Evolutionary conservation across 257 asterid genomes (phyloP).

Genomic region (Solanum corneliomulleri): DNA sequence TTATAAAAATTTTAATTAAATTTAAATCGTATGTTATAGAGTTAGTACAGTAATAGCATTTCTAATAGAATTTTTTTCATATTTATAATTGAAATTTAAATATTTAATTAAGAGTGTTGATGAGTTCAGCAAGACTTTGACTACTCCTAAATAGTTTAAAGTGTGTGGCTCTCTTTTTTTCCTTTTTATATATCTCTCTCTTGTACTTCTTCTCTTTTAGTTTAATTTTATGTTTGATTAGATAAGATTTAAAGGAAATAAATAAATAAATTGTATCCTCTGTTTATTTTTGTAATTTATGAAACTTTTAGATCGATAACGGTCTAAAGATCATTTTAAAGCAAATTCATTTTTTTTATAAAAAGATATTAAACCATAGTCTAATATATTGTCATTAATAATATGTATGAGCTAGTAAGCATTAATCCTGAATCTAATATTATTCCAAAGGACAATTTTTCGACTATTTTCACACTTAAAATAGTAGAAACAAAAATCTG

Average conservation of each 20-base stretch:
- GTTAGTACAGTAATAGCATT: fast-evolving
- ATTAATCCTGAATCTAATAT: no score
- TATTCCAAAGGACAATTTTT: background rate
- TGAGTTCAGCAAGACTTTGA: background rate
- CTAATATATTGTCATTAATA: no score
- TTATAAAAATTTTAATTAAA: no score
- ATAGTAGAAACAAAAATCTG: no score
- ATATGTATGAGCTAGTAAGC: background rate
- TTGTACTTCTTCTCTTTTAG: background rate
- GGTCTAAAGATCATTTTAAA: no score
- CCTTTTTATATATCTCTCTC: background rate
- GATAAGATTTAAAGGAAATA: background rate
- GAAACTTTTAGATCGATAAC: background rate
- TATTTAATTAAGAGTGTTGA: no score
- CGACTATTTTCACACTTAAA: background rate
- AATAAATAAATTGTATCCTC: no score
- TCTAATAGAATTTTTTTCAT: no score
- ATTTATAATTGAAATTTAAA: fast-evolving
- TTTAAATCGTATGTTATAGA: fast-evolving
- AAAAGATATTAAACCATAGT: no score
- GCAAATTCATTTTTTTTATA: background rate
- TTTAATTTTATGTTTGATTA: background rate
- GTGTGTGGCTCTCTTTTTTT: background rate
- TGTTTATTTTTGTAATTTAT: no score
- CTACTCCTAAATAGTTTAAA: background rate